These are phyloP conservation scores for Calonectria naviculata DNA, from an alignment of 2,329 filamentous ascomycete species.

Conservation along the genomic window DNA sequence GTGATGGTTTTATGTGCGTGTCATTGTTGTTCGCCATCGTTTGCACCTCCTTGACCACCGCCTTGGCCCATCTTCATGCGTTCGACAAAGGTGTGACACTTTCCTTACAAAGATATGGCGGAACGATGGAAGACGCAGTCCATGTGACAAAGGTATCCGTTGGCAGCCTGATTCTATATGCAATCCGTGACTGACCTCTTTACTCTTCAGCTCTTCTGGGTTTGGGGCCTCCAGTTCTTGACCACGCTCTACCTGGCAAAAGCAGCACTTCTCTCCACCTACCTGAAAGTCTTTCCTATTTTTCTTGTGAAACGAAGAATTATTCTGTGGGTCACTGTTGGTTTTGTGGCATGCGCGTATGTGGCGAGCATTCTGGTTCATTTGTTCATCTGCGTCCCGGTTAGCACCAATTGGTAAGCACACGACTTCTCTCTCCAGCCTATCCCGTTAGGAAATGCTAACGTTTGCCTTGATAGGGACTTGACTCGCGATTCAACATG, in stretches of 20 bases:
- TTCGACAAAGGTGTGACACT: not conserved
- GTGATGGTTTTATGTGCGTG: not conserved
- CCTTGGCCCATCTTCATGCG: not conserved
- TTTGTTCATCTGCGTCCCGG: not conserved
- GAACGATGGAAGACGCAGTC: not conserved
- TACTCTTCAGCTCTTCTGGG: not conserved
- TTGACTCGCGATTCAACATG: not conserved
- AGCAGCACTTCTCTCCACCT: not conserved
- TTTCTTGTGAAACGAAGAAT: not conserved
- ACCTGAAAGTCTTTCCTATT: not conserved
- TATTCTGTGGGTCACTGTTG: not conserved
- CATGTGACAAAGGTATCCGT: not conserved
- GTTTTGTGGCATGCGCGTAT: not conserved
- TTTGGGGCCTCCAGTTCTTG: not conserved
- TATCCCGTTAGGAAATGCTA: not conserved
- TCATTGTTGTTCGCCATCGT: not conserved
- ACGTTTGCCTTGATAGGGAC: not conserved
- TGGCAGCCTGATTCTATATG: not conserved
- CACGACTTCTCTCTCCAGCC: not conserved
- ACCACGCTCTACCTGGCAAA: not conserved
- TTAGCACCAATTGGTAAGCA: not conserved
- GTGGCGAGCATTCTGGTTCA: not conserved
- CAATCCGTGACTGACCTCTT: not conserved
- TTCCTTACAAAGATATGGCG: not conserved
- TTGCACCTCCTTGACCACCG: not conserved